phyloP scores from a whole-genome alignment of 805 yeast species.

The Metschnikowia lochheadii region DNA sequence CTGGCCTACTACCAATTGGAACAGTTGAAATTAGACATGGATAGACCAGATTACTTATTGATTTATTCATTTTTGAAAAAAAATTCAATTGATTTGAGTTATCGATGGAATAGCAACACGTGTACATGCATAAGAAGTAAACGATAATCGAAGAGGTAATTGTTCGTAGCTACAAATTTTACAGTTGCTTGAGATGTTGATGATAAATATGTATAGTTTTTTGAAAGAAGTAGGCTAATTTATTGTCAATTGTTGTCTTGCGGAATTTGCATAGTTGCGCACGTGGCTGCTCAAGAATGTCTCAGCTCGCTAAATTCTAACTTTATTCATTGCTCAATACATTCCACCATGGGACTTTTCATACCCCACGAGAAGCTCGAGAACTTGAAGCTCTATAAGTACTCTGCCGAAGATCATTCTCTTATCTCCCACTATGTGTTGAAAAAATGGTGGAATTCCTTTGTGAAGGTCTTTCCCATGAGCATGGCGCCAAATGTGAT shows the following conservation, averaged over 20 bases:
- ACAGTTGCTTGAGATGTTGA: not conserved
- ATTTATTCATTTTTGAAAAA: too few relatives aligned
- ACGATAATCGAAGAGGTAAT: too few relatives aligned
- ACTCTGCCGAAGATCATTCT: slow-evolving; percentile 79
- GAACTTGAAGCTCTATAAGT: slow-evolving; percentile 56
- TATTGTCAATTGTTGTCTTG: not conserved
- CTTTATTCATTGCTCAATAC: not conserved
- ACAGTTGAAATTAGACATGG: too few relatives aligned
- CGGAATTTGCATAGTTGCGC: not conserved
- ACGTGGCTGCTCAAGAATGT: not conserved
- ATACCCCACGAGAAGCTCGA: slow-evolving; percentile 50
- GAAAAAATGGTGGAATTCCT: slow-evolving; percentile 77
- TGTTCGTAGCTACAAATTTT: not conserved
- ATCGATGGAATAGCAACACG: not conserved
- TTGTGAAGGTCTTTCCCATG: slow-evolving; percentile 71
- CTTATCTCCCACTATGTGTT: slow-evolving; percentile 67
- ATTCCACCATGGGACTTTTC: slow-evolving; percentile 55
- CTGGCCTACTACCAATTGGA: not conserved
- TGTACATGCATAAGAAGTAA: not conserved
- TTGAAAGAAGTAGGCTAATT: not conserved
- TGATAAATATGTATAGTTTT: not conserved
- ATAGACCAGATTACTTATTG: too few relatives aligned
- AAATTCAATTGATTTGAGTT: not conserved
- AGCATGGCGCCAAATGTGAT: slow-evolving; percentile 93
- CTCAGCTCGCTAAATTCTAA: not conserved